Evolutionary conservation across 2,329 filamentous ascomycete genomes (phyloP).

Genomic region (Sporothrix humicola): DNA sequence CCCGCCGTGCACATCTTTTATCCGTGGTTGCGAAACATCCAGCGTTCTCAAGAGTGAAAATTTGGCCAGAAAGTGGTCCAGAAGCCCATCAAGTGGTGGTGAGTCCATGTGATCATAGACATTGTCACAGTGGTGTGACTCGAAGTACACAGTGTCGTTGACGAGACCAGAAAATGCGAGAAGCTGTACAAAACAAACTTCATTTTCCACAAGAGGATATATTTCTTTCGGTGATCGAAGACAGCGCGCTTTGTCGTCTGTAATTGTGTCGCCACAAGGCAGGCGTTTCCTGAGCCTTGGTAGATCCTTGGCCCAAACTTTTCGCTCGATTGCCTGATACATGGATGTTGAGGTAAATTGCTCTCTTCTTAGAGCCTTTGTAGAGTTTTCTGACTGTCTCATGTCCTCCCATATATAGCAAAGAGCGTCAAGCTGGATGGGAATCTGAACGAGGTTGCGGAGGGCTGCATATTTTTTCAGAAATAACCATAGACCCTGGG

Average conservation of each 20-base stretch:
- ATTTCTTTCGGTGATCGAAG: background rate
- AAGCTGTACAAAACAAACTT: background rate
- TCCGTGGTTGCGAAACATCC: background rate
- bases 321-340: background rate
- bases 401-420: conserved; percentile 8
- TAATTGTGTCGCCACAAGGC: background rate
- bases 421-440: background rate
- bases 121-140: background rate
- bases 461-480: background rate
- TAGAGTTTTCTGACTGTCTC: background rate
- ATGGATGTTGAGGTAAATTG: background rate
- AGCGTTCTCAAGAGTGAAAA: background rate
- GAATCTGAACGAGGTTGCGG: background rate
- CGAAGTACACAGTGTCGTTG: background rate
- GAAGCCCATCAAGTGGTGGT: background rate
- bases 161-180: background rate
- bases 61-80: background rate
- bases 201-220: background rate
- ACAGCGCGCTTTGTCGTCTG: background rate
- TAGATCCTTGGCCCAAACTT: conserved; percentile 2
- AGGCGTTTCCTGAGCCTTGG: background rate
- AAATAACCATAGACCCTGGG: background rate
- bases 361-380: background rate
- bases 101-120: background rate
- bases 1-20: no score